Conservation (phyloP, 2,329 filamentous ascomycete genomes). For the Xylaria sp. region DNA sequence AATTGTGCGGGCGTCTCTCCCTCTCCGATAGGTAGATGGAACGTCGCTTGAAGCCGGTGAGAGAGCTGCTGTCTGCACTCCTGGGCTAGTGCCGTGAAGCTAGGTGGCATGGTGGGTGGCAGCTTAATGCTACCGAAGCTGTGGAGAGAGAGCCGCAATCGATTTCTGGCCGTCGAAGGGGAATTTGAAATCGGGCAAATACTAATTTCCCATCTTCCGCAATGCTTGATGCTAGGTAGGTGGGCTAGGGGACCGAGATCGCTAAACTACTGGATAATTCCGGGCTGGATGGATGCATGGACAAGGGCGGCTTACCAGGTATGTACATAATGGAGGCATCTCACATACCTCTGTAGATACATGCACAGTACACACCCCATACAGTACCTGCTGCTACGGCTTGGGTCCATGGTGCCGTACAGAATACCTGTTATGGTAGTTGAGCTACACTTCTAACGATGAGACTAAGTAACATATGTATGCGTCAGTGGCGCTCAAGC, state of each 20-base stretch:
- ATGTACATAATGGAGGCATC: background rate
- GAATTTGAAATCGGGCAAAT: conserved; percentile 49
- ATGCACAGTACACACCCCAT: conserved; percentile 10
- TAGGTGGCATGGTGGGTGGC: conserved; percentile 48
- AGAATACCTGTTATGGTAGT: conserved; percentile 1
- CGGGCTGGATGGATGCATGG: conserved; percentile 26
- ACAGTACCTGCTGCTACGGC: background rate
- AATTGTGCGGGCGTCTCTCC: background rate
- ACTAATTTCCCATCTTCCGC: conserved; percentile 45
- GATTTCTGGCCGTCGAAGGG: conserved; percentile 46
- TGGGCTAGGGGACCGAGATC: conserved; percentile 29
- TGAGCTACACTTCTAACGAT: conserved; percentile 5
- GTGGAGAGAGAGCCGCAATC: conserved; percentile 50
- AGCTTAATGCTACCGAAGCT: conserved; percentile 40
- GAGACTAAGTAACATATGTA: background rate
- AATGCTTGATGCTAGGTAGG: conserved; percentile 16
- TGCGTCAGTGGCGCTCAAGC: conserved; percentile 33
- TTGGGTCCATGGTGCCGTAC: background rate
- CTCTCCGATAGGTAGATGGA: conserved; percentile 2
- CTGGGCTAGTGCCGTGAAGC: conserved; percentile 28
- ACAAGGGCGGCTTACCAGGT: conserved; percentile 2
- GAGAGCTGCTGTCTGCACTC: conserved; percentile 18
- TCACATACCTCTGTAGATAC: conserved; percentile 6
- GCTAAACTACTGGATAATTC: conserved; percentile 30
- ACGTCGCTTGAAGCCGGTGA: conserved; percentile 5